These are phyloP conservation scores for Erythrophleum fordii DNA, from an alignment of 306 rosid species.

Conservation along the genomic window DNA sequence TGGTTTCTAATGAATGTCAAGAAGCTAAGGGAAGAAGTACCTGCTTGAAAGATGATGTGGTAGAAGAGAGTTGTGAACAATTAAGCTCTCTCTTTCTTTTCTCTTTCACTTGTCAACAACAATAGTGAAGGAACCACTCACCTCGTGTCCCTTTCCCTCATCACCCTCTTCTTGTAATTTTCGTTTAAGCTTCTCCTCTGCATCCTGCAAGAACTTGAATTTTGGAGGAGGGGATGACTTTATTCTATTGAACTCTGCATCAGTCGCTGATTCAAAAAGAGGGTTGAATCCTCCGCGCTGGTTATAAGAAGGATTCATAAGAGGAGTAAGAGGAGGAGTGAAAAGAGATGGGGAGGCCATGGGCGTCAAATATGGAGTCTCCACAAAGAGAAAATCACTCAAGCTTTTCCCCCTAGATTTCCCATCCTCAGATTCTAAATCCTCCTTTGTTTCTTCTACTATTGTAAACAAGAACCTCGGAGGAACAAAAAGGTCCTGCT, in stretches of 20 bases:
- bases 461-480: slow-evolving; percentile 92
- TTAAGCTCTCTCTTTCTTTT: slow-evolving; percentile 37
- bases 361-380: slow-evolving; percentile 92
- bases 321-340: slow-evolving; percentile 82
- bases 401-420: slow-evolving; percentile 70
- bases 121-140: slow-evolving; percentile 64
- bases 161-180: slow-evolving; percentile 54
- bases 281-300: slow-evolving; percentile 79
- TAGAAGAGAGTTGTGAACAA: slow-evolving; percentile 41
- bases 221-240: slow-evolving; percentile 96
- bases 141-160: slow-evolving; percentile 55
- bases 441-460: slow-evolving; percentile 92
- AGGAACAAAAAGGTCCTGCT: slow-evolving; percentile 64
- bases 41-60: slow-evolving; percentile 66
- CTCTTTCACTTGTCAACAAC: slow-evolving; percentile 65
- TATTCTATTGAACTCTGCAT: slow-evolving; percentile 84
- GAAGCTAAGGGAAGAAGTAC: slow-evolving; percentile 77
- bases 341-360: slow-evolving; percentile 75
- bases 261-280: slow-evolving; percentile 74
- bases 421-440: slow-evolving; percentile 89
- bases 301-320: slow-evolving; percentile 42
- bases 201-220: slow-evolving; percentile 91
- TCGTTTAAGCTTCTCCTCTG: slow-evolving; percentile 85
- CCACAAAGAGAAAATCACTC: slow-evolving; percentile 78
- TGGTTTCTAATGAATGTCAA: slow-evolving; percentile 63